These are phyloP conservation scores for Peronospora belbahrii DNA, from an alignment of 352 stramenopile species.

Conservation along the genomic window DNA sequence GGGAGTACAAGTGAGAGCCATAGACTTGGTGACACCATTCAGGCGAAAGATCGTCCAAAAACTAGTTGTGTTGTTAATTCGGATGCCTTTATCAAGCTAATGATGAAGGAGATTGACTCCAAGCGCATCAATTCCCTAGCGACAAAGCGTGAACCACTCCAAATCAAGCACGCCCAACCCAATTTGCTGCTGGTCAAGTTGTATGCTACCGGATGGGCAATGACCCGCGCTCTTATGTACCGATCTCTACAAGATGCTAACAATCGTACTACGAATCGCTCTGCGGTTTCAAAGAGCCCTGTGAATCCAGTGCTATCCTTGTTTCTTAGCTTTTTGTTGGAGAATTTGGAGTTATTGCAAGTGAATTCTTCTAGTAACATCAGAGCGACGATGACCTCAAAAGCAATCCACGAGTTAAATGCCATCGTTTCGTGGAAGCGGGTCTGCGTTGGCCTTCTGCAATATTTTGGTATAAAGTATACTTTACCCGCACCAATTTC, in stretches of 20 bases:
- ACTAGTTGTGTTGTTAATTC: constrained; percentile 51
- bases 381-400: neutral
- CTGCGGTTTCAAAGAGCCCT: constrained; percentile 1
- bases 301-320: constrained; percentile 48
- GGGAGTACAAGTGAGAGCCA: constrained; percentile 42
- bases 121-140: constrained; percentile 14
- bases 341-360: constrained; percentile 44
- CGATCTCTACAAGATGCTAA: constrained; percentile 40
- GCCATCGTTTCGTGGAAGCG: constrained; percentile 47
- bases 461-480: constrained; percentile 36
- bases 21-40: constrained; percentile 23
- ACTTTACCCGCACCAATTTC: constrained; percentile 1
- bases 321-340: constrained; percentile 54
- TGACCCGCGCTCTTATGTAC: constrained; percentile 76
- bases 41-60: constrained; percentile 54
- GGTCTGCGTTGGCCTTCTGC: constrained; percentile 57
- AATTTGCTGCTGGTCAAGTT: constrained; percentile 74
- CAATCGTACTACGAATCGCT: constrained; percentile 7
- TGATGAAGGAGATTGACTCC: constrained; percentile 84
- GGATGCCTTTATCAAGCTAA: constrained; percentile 70
- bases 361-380: constrained; percentile 1
- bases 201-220: constrained; percentile 67
- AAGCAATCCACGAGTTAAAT: constrained; percentile 6
- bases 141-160: constrained; percentile 23
- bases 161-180: constrained; percentile 39